Percentiles rank a stretch among this genome's conserved stretches.
These are phyloP conservation scores for Xylaria sp. DNA, from an alignment of 2,329 filamentous ascomycete genomes.

Conservation along the genomic window DNA sequence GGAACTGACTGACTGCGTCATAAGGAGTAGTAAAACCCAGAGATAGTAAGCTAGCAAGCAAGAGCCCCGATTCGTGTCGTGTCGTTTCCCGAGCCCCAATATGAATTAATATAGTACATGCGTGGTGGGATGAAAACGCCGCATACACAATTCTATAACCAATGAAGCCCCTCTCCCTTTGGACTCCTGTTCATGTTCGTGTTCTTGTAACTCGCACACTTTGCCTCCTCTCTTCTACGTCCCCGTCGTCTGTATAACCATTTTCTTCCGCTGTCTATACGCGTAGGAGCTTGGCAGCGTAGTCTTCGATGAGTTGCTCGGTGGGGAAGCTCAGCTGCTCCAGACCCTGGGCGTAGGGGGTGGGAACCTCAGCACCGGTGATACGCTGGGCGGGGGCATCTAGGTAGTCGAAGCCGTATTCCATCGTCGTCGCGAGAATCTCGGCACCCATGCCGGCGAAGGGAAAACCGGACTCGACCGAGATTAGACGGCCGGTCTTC, in stretches of 20 bases:
- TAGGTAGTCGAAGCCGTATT: constrained; percentile 98
- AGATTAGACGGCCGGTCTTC: constrained; percentile 94
- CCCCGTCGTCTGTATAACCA: constrained; percentile 1
- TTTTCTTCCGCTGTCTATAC: constrained; percentile 42
- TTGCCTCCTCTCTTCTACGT: background rate
- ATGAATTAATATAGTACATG: constrained; percentile 41
- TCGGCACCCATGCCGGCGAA: constrained; percentile 93
- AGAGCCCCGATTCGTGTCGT: constrained; percentile 3
- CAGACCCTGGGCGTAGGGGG: constrained; percentile 90
- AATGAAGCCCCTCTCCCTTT: constrained; percentile 21
- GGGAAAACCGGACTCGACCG: constrained; percentile 95
- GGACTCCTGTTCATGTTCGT: constrained; percentile 14
- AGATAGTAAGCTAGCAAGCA: constrained; percentile 17
- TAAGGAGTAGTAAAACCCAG: background rate
- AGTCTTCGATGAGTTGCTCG: constrained; percentile 86
- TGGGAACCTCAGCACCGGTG: constrained; percentile 96
- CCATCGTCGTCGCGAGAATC: constrained; percentile 93
- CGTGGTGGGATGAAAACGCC: constrained; percentile 35
- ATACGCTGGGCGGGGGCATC: constrained; percentile 93
- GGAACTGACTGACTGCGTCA: background rate
- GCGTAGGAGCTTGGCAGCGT: constrained; percentile 85
- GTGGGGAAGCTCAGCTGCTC: constrained; percentile 97
- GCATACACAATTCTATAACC: constrained; percentile 40
- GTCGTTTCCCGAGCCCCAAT: constrained; percentile 24
- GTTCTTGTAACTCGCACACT: constrained; percentile 27